phyloP scores from a whole-genome alignment of 129 eudicot genomes.

The Lactuca saligna region DNA sequence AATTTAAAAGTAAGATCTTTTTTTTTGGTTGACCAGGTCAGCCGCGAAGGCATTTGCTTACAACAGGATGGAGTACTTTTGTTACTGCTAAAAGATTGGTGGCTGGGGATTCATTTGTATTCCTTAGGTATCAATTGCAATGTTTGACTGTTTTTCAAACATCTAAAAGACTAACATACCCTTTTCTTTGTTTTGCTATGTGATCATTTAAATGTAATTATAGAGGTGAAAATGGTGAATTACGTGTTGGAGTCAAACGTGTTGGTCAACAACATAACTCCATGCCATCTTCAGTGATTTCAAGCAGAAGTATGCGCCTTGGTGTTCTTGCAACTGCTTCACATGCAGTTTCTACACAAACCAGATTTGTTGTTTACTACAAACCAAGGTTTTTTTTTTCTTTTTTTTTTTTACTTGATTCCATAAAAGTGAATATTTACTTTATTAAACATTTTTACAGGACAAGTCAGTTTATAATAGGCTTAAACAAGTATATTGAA shows the following conservation, averaged over 20 bases:
- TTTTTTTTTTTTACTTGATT: neutral
- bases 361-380: slow-evolving; percentile 75
- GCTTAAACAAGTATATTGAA: slow-evolving; percentile 82
- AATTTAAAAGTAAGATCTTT: slow-evolving; percentile 2
- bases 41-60: slow-evolving; percentile 92
- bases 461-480: slow-evolving; percentile 86
- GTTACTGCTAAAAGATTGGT: slow-evolving; percentile 84
- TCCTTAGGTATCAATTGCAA: slow-evolving; percentile 58
- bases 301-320: slow-evolving; percentile 89
- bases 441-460: slow-evolving; percentile 26
- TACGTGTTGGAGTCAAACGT: slow-evolving; percentile 85
- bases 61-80: slow-evolving; percentile 96
- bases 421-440: neutral
- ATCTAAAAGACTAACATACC: neutral
- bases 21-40: slow-evolving; percentile 54
- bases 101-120: slow-evolving; percentile 91
- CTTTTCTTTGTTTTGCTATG: slow-evolving; percentile 1
- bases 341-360: slow-evolving; percentile 68
- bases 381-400: slow-evolving; percentile 66
- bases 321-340: slow-evolving; percentile 96
- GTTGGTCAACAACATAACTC: slow-evolving; percentile 61
- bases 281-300: slow-evolving; percentile 85
- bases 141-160: neutral
- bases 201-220: slow-evolving; percentile 6
- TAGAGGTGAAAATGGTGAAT: slow-evolving; percentile 74